Evolutionary conservation across 2,329 filamentous ascomycete genomes (phyloP).

Genomic region (Colletotrichum agaves): DNA sequence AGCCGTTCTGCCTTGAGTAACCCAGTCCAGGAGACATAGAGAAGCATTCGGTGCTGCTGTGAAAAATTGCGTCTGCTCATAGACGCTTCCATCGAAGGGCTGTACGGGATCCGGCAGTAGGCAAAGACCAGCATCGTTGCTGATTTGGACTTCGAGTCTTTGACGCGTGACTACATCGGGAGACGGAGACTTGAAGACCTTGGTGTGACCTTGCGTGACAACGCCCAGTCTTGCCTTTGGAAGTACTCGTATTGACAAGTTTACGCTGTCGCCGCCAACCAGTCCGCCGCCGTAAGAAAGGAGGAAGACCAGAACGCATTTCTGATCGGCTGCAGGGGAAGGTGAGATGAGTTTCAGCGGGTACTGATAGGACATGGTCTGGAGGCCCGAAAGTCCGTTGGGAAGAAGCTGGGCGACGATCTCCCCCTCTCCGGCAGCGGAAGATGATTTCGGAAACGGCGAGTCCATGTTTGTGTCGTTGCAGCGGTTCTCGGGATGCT

Average conservation of each 20-base stretch:
- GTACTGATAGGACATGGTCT: constrained; percentile 87
- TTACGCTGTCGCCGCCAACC: constrained; percentile 85
- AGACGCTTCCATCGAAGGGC: constrained; percentile 85
- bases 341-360: constrained; percentile 94
- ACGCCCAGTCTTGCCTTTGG: constrained; percentile 73
- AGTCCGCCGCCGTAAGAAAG: constrained; percentile 95
- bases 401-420: constrained; percentile 81
- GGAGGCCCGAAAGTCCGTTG: constrained; percentile 75
- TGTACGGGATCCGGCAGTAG: constrained; percentile 92
- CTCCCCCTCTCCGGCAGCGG: constrained; percentile 79
- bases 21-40: constrained; percentile 92
- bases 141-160: constrained; percentile 62
- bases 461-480: constrained; percentile 60
- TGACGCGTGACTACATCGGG: constrained; percentile 68
- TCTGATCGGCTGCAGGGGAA: constrained; percentile 69
- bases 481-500: background rate
- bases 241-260: constrained; percentile 75
- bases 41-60: constrained; percentile 66
- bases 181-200: constrained; percentile 86
- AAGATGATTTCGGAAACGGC: constrained; percentile 81
- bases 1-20: constrained; percentile 86
- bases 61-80: constrained; percentile 87
- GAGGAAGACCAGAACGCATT: constrained; percentile 84
- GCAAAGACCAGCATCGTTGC: constrained; percentile 65
- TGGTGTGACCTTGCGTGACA: constrained; percentile 85